Base-by-base conservation (phyloP, 2,329 filamentous ascomycete species). In the Venturia asperata region DNA sequence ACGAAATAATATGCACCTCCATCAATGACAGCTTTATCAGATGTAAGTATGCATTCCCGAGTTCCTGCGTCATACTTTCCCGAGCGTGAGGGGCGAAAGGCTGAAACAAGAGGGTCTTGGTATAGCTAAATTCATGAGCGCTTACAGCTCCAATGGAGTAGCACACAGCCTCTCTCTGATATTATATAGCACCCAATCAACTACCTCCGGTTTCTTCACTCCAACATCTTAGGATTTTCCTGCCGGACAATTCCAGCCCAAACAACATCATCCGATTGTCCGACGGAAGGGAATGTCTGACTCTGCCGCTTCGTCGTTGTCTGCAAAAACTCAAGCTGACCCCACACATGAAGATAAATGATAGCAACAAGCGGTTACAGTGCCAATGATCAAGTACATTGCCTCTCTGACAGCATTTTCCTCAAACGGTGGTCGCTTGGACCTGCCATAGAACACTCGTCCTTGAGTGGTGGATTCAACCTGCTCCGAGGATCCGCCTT, bases 101-200 rank as follows among this genome's bases (percentile, higher is more conserved):
- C 52, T 56, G 52, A 56, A 56, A 56, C 52, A 56, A 56, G 27
- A 56, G 52, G 52, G 52, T n/a, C 27, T 34, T n/a, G 19, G 19
- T 19, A 19, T 27, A 56, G 52, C 30, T 37, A 37, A 56, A n/a
- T 19, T 19, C 2, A n/a, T 19, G 30, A 37, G 52, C 52, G 52
- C 30, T 34, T 56, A 37, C 52, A 56, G 27, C 52, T 56, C 52
- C 52, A 56, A 56, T 56, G 6, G 19, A 10, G 30, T 56, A 34
- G 27, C 27, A 55, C 10, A 30, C 24, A 30, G 49, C 49, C 49
- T 55, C 24, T 55, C 52, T 4, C 19, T 37, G 2, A 13, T 37
- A 6, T n/a, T 37, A 6, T n/a, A 7, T 17, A 56, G 4, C 2
- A 7, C 19, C 30, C 52, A 56, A 56, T 56, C 27, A 37, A 19